phyloP scores from a whole-genome alignment of 768 basidiomycete species.

The Piloderma croceum region DNA sequence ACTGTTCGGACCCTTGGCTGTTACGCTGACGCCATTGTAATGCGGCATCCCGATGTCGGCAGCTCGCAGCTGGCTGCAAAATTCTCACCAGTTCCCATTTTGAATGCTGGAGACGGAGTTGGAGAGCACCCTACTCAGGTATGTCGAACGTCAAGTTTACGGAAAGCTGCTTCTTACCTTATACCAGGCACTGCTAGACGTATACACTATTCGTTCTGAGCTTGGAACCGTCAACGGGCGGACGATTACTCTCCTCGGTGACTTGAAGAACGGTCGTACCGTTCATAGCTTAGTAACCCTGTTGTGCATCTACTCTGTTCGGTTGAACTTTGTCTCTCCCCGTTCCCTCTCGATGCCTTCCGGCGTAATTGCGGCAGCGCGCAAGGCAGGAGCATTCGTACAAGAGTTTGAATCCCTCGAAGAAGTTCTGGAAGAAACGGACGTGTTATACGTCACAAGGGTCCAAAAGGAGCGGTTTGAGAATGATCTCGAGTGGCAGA shows the following conservation, averaged over 20 bases:
- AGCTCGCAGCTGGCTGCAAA: slow-evolving; percentile 95
- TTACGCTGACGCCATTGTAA: slow-evolving; percentile 90
- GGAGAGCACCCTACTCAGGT: slow-evolving; percentile 98
- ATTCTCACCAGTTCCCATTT: slow-evolving; percentile 88
- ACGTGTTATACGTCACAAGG: slow-evolving; percentile 94
- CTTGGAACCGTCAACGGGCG: slow-evolving; percentile 96
- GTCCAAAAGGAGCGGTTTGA: slow-evolving; percentile 93
- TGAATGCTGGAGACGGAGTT: slow-evolving; percentile 96
- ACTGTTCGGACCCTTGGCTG: slow-evolving; percentile 92
- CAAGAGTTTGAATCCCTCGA: slow-evolving; percentile 83
- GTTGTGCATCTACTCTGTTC: slow-evolving; percentile 86
- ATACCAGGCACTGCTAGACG: slow-evolving; percentile 74
- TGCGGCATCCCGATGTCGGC: slow-evolving; percentile 92
- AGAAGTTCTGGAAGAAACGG: slow-evolving; percentile 86
- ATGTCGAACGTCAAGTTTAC: slow-evolving; percentile 16
- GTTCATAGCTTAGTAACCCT: slow-evolving; percentile 94
- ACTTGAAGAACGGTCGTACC: slow-evolving; percentile 96
- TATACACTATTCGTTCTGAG: slow-evolving; percentile 96
- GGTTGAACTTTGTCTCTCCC: slow-evolving; percentile 93
- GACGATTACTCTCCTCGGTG: slow-evolving; percentile 87
- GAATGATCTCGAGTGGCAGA: slow-evolving; percentile 76
- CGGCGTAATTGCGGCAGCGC: slow-evolving; percentile 73
- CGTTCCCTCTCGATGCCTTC: slow-evolving; percentile 84
- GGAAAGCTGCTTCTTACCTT: slow-evolving; percentile 8
- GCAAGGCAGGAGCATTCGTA: slow-evolving; percentile 76